These are phyloP conservation scores for Aspergillus vadensis DNA, from an alignment of 2,329 filamentous ascomycete species.

Conservation along the genomic window DNA sequence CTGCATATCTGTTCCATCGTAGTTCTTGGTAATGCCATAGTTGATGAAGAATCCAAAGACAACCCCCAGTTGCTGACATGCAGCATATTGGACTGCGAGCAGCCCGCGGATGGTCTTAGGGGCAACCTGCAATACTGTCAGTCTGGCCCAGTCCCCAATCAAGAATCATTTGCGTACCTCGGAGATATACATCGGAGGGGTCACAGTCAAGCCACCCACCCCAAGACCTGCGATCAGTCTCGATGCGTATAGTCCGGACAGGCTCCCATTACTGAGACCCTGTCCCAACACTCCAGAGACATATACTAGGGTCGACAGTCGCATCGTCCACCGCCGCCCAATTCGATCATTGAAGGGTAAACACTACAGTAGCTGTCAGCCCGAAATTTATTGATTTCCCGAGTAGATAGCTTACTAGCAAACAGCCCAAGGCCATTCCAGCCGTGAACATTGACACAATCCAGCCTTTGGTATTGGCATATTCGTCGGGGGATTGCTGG, in stretches of 20 bases:
- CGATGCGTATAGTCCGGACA: conserved; percentile 21
- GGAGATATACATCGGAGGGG: conserved; percentile 21
- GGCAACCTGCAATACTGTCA: not conserved
- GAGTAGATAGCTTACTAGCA: conserved; percentile 13
- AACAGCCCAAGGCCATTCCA: conserved; percentile 23
- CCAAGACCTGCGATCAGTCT: conserved; percentile 20
- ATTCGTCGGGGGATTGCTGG: conserved; percentile 17
- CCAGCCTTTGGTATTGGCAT: conserved; percentile 26
- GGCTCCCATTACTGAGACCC: conserved; percentile 15
- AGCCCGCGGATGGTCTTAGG: conserved; percentile 8
- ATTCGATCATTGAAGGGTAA: conserved; percentile 5
- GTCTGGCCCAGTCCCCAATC: not conserved
- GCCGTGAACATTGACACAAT: conserved; percentile 25
- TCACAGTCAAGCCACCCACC: conserved; percentile 16
- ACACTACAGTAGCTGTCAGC: not conserved
- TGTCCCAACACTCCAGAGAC: not conserved
- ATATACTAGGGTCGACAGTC: conserved; percentile 4
- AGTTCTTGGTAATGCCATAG: conserved; percentile 7
- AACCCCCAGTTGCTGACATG: not conserved
- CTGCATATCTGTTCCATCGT: conserved; percentile 19
- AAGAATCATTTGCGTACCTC: conserved; percentile 6
- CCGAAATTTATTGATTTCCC: not conserved
- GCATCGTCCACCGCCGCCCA: conserved; percentile 3
- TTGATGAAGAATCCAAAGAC: conserved; percentile 6
- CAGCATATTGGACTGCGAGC: not conserved